These are phyloP conservation scores for Melocanna baccifera DNA, from an alignment of 176 grass and related monocot species.

Conservation along the genomic window DNA sequence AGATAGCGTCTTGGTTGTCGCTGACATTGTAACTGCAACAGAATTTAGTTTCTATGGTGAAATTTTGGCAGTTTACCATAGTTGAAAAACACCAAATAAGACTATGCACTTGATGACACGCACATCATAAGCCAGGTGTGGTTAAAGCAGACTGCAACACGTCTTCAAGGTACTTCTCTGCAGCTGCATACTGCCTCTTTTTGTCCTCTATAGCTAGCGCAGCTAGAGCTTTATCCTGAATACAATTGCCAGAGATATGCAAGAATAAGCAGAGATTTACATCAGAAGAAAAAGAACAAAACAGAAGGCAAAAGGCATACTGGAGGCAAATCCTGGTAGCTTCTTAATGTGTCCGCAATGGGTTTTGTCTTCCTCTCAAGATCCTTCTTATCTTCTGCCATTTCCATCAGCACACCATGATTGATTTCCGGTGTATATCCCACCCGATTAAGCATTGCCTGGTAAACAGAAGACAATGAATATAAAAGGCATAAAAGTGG, in stretches of 20 bases:
- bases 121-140: conserved; percentile 55
- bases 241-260: conserved; percentile 16
- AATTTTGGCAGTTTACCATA: background rate
- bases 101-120: conserved; percentile 19
- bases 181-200: conserved; percentile 90
- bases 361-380: conserved; percentile 95
- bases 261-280: conserved; percentile 18
- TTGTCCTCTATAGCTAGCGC: conserved; percentile 98
- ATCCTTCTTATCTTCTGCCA: conserved; percentile 94
- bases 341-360: conserved; percentile 88
- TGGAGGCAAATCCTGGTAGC: conserved; percentile 96
- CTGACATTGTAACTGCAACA: background rate
- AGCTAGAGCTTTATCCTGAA: conserved; percentile 96
- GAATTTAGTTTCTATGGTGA: conserved; percentile 15
- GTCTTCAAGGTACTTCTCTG: conserved; percentile 98
- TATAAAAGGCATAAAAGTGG: conserved; percentile 10
- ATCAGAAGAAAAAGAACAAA: conserved; percentile 8
- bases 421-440: conserved; percentile 97
- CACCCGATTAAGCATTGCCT: conserved; percentile 89
- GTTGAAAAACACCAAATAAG: conserved; percentile 18
- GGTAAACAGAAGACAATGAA: conserved; percentile 31
- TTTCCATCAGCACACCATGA: conserved; percentile 99
- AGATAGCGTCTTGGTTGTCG: background rate
- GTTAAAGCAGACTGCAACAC: conserved; percentile 86
- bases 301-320: conserved; percentile 47